Conservation (phyloP, 208 protist genomes). For the Crithidia acanthocephali region DNA sequence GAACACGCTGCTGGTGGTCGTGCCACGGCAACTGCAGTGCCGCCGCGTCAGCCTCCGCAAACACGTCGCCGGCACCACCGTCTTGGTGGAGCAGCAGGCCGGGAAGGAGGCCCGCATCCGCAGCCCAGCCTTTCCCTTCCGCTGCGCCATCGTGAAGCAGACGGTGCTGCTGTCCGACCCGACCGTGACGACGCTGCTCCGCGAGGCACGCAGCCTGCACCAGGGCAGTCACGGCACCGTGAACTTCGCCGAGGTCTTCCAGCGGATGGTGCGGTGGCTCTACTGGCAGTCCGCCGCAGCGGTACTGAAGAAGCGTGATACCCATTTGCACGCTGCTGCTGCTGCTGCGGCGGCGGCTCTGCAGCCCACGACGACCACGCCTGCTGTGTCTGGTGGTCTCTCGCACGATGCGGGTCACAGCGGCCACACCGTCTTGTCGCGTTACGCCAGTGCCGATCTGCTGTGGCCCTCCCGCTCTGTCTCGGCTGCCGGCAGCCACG, state of each 20-base stretch:
- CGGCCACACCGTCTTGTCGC: not conserved
- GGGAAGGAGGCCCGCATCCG: slow-evolving; percentile 32
- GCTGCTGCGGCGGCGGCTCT: not conserved
- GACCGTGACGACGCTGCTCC: slow-evolving; percentile 46
- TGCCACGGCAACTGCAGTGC: slow-evolving; percentile 63
- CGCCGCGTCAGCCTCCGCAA: slow-evolving; percentile 55
- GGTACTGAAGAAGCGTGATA: slow-evolving; percentile 20
- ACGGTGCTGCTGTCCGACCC: slow-evolving; percentile 47
- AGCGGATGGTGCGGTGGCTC: slow-evolving; percentile 49
- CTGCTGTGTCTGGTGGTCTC: not conserved
- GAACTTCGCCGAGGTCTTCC: slow-evolving; percentile 47
- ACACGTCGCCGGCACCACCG: slow-evolving; percentile 53
- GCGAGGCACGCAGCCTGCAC: slow-evolving; percentile 50
- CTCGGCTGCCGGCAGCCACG: slow-evolving; percentile 1
- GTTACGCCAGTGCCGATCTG: slow-evolving; percentile 12
- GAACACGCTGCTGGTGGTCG: slow-evolving; percentile 67
- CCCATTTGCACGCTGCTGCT: not conserved
- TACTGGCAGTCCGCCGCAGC: slow-evolving; percentile 39
- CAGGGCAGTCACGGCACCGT: slow-evolving; percentile 33
- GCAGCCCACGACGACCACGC: not conserved
- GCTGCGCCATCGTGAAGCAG: slow-evolving; percentile 33
- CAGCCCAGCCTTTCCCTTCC: slow-evolving; percentile 56
- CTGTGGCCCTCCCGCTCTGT: slow-evolving; percentile 18
- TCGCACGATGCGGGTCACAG: not conserved
- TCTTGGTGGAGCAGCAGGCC: slow-evolving; percentile 60